These are phyloP conservation scores for Botrytis squamosa DNA, from an alignment of 2,329 filamentous ascomycete species.

Conservation along the genomic window DNA sequence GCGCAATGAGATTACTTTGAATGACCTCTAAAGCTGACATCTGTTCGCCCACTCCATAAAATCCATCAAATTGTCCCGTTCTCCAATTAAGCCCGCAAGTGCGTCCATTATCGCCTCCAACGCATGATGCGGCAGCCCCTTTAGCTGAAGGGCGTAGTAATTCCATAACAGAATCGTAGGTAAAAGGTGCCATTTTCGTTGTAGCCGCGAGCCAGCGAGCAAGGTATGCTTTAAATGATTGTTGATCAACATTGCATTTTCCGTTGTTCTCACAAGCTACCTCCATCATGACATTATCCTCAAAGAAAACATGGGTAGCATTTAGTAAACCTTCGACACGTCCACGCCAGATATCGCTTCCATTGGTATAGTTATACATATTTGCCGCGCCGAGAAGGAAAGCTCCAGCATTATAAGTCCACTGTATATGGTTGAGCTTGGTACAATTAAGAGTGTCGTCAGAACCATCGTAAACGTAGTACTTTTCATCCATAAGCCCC, in stretches of 20 bases:
- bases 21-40: slow-evolving; percentile 65
- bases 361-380: slow-evolving; percentile 63
- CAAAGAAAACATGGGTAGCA: slow-evolving; percentile 55
- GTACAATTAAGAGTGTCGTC: slow-evolving; percentile 58
- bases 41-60: slow-evolving; percentile 56
- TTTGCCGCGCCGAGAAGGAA: slow-evolving; percentile 66
- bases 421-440: slow-evolving; percentile 59
- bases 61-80: slow-evolving; percentile 47
- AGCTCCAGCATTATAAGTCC: slow-evolving; percentile 67
- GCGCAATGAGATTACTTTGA: slow-evolving; percentile 54
- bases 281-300: slow-evolving; percentile 60
- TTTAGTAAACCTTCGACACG: slow-evolving; percentile 58
- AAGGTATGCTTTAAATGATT: slow-evolving; percentile 62
- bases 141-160: slow-evolving; percentile 54
- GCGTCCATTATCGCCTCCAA: slow-evolving; percentile 56
- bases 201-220: slow-evolving; percentile 60
- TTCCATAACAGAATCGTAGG: slow-evolving; percentile 52
- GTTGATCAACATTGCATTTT: slow-evolving; percentile 59
- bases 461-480: slow-evolving; percentile 62
- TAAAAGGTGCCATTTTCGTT: slow-evolving; percentile 63
- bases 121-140: slow-evolving; percentile 57
- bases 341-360: slow-evolving; percentile 57
- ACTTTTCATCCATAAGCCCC: slow-evolving; percentile 59
- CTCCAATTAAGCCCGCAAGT: slow-evolving; percentile 64
- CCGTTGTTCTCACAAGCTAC: slow-evolving; percentile 60